These are phyloP conservation scores for Candida maesae DNA, from an alignment of 805 yeast species.

Conservation along the genomic window DNA sequence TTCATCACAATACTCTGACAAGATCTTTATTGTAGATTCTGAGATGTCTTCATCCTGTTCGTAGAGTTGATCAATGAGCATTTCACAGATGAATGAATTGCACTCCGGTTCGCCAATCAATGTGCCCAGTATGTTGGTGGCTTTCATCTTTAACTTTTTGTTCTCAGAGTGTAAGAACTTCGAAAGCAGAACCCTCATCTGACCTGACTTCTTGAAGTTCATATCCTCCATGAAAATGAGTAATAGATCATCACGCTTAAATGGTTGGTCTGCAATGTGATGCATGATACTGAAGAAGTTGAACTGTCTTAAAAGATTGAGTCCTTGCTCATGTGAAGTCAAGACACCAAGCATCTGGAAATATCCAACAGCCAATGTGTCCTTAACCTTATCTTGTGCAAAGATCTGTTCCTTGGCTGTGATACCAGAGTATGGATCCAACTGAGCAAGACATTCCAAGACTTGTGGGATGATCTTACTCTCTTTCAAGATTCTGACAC, in stretches of 20 bases:
- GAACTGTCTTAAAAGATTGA: conserved; percentile 72
- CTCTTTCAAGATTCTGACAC: conserved; percentile 59
- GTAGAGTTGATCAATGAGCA: conserved; percentile 64
- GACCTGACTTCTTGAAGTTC: conserved; percentile 58
- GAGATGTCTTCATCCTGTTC: conserved; percentile 59
- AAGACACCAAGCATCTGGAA: conserved; percentile 74
- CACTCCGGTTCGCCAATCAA: conserved; percentile 39
- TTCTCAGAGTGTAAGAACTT: conserved; percentile 61
- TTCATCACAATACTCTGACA: conserved; percentile 50
- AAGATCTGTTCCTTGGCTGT: conserved; percentile 71
- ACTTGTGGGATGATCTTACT: conserved; percentile 84
- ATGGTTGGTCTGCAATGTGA: conserved; percentile 56
- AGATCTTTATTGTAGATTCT: conserved; percentile 48
- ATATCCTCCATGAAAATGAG: conserved; percentile 56
- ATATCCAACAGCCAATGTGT: conserved; percentile 72
- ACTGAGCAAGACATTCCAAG: conserved; percentile 83
- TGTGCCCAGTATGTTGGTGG: conserved; percentile 50
- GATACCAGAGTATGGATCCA: conserved; percentile 77
- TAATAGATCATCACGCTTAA: conserved; percentile 54
- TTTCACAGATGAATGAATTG: conserved; percentile 37
- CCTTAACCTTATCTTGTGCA: conserved; percentile 51
- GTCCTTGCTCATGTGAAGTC: conserved; percentile 56
- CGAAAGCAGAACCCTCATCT: conserved; percentile 59
- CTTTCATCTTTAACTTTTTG: conserved; percentile 46
- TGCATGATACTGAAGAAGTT: conserved; percentile 78